Conservation (phyloP, 139 green algal species). For the Auxenochlorella pyrenoidosa region DNA sequence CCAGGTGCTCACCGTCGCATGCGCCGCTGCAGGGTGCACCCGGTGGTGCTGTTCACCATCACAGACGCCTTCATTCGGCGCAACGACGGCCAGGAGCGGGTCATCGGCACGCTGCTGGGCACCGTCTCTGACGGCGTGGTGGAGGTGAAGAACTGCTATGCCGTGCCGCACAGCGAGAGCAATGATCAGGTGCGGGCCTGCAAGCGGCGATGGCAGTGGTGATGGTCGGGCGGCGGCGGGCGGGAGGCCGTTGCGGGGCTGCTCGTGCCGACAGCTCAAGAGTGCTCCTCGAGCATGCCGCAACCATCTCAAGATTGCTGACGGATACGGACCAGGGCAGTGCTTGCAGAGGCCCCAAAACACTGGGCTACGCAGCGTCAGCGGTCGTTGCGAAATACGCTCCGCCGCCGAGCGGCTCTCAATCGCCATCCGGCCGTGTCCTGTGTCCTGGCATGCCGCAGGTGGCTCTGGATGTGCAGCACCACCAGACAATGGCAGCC, state of each 20-base stretch:
- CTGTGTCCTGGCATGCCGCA: constrained; percentile 45
- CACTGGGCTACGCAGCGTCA: no score
- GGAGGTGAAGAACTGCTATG: constrained; percentile 93
- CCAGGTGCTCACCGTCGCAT: background rate
- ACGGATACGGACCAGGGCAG: no score
- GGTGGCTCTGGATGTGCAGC: constrained; percentile 94
- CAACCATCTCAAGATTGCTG: no score
- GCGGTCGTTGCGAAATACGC: no score
- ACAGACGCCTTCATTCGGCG: constrained; percentile 94
- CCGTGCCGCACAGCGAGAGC: constrained; percentile 96
- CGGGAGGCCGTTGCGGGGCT: background rate
- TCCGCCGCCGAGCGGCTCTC: no score
- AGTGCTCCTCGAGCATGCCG: background rate
- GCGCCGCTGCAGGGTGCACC: constrained; percentile 72
- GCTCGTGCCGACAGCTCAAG: background rate
- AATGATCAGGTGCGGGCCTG: constrained; percentile 76
- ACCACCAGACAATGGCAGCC: constrained; percentile 94
- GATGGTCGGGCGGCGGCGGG: background rate
- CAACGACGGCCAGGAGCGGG: constrained; percentile 84
- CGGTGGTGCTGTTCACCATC: constrained; percentile 92
- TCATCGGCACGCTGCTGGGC: constrained; percentile 97
- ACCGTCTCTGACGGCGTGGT: constrained; percentile 77
- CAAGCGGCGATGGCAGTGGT: background rate
- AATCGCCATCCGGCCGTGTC: background rate
- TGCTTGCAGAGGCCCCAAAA: no score